Conservation (phyloP, 495 filamentous ascomycete species). For the Haplographium delicatum region DNA sequence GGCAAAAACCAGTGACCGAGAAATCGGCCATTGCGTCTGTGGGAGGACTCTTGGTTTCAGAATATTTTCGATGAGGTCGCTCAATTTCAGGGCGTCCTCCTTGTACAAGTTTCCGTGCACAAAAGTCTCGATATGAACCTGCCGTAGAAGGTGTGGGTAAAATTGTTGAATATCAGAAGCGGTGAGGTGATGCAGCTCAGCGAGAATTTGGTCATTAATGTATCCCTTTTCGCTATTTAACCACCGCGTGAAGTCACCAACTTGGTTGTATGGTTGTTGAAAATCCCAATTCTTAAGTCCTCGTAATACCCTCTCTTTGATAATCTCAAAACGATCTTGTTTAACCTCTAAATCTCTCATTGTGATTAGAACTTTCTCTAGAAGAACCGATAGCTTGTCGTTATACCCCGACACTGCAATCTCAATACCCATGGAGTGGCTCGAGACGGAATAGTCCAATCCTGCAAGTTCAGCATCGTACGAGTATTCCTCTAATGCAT, state of each 20-base stretch:
- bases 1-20: slow-evolving; percentile 71
- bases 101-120: slow-evolving; percentile 94
- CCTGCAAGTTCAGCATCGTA: slow-evolving; percentile 96
- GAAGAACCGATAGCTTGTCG: slow-evolving; percentile 85
- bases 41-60: slow-evolving; percentile 74
- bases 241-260: slow-evolving; percentile 79
- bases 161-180: slow-evolving; percentile 70
- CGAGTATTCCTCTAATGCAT: slow-evolving; percentile 88
- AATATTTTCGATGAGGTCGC: slow-evolving; percentile 71
- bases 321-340: slow-evolving; percentile 80
- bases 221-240: slow-evolving; percentile 71
- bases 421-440: slow-evolving; percentile 66
- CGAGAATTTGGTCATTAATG: slow-evolving; percentile 74
- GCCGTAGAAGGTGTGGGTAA: slow-evolving; percentile 72
- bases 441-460: slow-evolving; percentile 71
- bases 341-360: slow-evolving; percentile 82
- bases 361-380: slow-evolving; percentile 84
- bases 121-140: slow-evolving; percentile 82
- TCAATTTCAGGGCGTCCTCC: slow-evolving; percentile 86
- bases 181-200: slow-evolving; percentile 69
- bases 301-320: slow-evolving; percentile 78
- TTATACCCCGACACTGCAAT: slow-evolving; percentile 87
- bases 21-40: slow-evolving; percentile 71
- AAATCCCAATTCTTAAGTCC: slow-evolving; percentile 81
- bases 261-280: slow-evolving; percentile 82